Conservation (phyloP, 2,329 filamentous ascomycete species). For the Cucurbitaria berberidis region DNA sequence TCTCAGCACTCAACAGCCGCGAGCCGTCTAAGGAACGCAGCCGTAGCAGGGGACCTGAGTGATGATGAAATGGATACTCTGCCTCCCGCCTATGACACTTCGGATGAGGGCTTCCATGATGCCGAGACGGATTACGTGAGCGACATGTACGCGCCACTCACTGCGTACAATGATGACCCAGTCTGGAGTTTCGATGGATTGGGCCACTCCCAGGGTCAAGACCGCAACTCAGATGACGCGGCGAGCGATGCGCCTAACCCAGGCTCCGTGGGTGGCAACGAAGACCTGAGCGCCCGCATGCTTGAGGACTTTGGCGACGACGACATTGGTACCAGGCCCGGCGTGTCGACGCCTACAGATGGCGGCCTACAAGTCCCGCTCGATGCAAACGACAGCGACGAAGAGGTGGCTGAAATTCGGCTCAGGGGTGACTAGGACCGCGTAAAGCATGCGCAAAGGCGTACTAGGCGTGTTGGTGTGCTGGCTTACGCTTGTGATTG, state of each 20-base stretch:
- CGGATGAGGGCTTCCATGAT: slow-evolving; percentile 23
- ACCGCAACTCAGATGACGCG: slow-evolving; percentile 23
- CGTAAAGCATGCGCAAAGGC: not conserved
- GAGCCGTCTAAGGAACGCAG: slow-evolving; percentile 44
- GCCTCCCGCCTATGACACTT: slow-evolving; percentile 28
- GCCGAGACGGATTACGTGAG: slow-evolving; percentile 3
- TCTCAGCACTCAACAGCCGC: slow-evolving; percentile 39
- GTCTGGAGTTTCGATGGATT: slow-evolving; percentile 32
- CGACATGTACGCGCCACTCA: slow-evolving; percentile 14
- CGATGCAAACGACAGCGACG: slow-evolving; percentile 21
- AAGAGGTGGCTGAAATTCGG: slow-evolving; percentile 31
- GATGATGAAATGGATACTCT: slow-evolving; percentile 29
- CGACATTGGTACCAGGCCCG: slow-evolving; percentile 9
- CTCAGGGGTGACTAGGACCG: slow-evolving; percentile 12
- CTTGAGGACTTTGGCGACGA: slow-evolving; percentile 44
- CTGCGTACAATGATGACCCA: slow-evolving; percentile 13
- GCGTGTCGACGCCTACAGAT: slow-evolving; percentile 30
- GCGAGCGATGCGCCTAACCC: slow-evolving; percentile 30
- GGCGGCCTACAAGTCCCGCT: slow-evolving; percentile 21
- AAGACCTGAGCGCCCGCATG: slow-evolving; percentile 26
- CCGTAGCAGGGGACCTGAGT: slow-evolving; percentile 41
- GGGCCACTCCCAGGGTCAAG: not conserved
- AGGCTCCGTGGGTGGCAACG: slow-evolving; percentile 22
- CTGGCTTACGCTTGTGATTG: not conserved
- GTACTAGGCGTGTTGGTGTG: not conserved